A percentile compares a stretch with the other conserved stretches of the same genome.
Evolutionary conservation across 176 grass and related monocot species (phyloP).

Genomic region (Oropetium thomaeum): DNA sequence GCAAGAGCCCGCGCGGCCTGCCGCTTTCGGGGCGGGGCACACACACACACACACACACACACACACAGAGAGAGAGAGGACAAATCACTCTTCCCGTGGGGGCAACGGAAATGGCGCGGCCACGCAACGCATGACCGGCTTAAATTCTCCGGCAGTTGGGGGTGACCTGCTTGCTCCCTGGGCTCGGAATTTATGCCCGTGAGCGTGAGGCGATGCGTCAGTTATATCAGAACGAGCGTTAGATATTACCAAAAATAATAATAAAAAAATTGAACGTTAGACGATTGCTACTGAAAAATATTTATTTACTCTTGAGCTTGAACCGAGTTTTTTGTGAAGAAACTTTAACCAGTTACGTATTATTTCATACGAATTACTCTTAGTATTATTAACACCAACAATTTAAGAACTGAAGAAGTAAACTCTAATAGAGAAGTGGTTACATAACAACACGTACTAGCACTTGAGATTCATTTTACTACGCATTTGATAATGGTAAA

Average conservation of each 20-base stretch:
- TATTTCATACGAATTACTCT: too few species aligned
- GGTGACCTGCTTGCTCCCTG: not conserved
- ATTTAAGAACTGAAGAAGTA: too few species aligned
- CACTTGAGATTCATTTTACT: too few species aligned
- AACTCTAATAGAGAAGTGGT: too few species aligned
- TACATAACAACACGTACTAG: too few species aligned
- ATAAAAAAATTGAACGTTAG: too few species aligned
- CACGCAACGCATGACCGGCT: slow-evolving; percentile 55
- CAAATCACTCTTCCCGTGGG: slow-evolving; percentile 31
- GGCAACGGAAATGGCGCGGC: not conserved
- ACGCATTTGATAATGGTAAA: not conserved
- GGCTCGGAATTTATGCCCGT: slow-evolving; percentile 18
- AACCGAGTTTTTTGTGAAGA: too few species aligned
- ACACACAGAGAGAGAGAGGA: not conserved
- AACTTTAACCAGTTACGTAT: too few species aligned
- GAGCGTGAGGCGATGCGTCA: not conserved
- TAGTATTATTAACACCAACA: too few species aligned
- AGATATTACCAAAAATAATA: too few species aligned
- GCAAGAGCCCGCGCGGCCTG: not conserved
- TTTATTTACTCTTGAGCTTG: too few species aligned
- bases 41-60: too few species aligned
- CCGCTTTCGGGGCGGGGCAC: not conserved
- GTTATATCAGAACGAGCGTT: not conserved
- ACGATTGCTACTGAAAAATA: not conserved
- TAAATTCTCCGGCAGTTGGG: slow-evolving; percentile 46